These are phyloP conservation scores for Priceomyces fermenticarens DNA, from an alignment of 805 yeast species.

Conservation along the genomic window DNA sequence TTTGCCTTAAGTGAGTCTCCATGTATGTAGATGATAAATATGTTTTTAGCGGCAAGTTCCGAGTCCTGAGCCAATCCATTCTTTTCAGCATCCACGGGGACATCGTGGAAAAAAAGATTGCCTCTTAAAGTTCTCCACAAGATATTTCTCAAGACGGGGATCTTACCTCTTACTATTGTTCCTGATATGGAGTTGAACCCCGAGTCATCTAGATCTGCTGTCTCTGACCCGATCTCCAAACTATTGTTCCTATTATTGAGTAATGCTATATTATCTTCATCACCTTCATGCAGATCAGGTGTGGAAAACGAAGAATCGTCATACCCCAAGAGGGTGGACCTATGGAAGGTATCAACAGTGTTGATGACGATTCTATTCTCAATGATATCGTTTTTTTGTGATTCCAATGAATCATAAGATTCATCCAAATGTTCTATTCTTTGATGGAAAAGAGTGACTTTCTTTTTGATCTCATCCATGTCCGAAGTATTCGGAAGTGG, in stretches of 20 bases:
- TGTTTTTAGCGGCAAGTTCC: conserved; percentile 27
- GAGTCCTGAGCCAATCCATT: conserved; percentile 11
- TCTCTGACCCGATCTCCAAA: conserved; percentile 20
- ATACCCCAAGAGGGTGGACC: conserved; percentile 13
- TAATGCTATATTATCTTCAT: conserved; percentile 26
- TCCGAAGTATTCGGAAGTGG: conserved; percentile 37
- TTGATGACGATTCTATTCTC: conserved; percentile 36
- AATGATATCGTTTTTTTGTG: conserved; percentile 19
- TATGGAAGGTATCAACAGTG: conserved; percentile 32
- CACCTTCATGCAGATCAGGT: conserved; percentile 19
- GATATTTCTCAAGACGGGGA: conserved; percentile 36
- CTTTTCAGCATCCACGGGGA: conserved; percentile 26
- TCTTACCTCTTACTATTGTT: conserved; percentile 31
- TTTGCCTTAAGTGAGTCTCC: conserved; percentile 35
- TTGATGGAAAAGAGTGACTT: conserved; percentile 22
- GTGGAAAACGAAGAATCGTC: conserved; percentile 12
- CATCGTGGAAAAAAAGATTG: conserved; percentile 38
- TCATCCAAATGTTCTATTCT: conserved; percentile 36
- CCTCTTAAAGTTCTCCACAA: conserved; percentile 44
- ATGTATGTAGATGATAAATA: conserved; percentile 38
- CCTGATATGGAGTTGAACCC: conserved; percentile 36
- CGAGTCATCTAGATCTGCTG: conserved; percentile 17
- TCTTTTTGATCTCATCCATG: conserved; percentile 29
- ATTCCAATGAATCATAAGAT: conserved; percentile 25
- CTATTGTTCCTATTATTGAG: conserved; percentile 18